Conservation (phyloP, 2,329 filamentous ascomycete species). For the Pseudopyricularia cyperi region DNA sequence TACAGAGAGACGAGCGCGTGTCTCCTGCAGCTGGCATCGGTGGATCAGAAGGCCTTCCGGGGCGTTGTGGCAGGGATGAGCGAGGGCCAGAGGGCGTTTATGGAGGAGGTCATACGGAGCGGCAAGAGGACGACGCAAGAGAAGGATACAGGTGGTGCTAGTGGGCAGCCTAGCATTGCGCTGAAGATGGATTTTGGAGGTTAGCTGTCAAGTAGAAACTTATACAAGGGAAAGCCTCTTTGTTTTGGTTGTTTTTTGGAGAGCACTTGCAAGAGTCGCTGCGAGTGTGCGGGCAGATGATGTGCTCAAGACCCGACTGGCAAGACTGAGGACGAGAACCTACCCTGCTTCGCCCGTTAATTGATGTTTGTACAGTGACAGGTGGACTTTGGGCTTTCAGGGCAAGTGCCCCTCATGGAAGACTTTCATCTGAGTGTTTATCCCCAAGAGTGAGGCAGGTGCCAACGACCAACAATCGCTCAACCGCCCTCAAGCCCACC, state of each 20-base stretch:
- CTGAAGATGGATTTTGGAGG: conserved; percentile 85
- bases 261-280: too few relatives aligned
- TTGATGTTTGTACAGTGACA: too few relatives aligned
- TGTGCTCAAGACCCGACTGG: too few relatives aligned
- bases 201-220: background rate
- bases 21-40: conserved; percentile 68
- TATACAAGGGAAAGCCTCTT: background rate
- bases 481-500: too few relatives aligned
- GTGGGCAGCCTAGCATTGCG: conserved; percentile 68
- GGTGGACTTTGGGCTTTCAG: background rate
- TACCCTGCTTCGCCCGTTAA: too few relatives aligned
- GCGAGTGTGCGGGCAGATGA: too few relatives aligned
- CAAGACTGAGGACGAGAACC: too few relatives aligned
- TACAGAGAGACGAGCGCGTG: conserved; percentile 64
- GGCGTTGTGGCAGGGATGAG: conserved; percentile 60
- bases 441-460: background rate
- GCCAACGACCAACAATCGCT: background rate
- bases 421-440: background rate
- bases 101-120: conserved; percentile 69
- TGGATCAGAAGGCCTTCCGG: conserved; percentile 62
- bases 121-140: conserved; percentile 35
- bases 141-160: conserved; percentile 24
- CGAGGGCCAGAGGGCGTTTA: conserved; percentile 55
- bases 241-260: background rate
- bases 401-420: background rate